Evolutionary conservation across 352 stramenopile genomes (phyloP).

Genomic region (Pythium vanterpoolii): DNA sequence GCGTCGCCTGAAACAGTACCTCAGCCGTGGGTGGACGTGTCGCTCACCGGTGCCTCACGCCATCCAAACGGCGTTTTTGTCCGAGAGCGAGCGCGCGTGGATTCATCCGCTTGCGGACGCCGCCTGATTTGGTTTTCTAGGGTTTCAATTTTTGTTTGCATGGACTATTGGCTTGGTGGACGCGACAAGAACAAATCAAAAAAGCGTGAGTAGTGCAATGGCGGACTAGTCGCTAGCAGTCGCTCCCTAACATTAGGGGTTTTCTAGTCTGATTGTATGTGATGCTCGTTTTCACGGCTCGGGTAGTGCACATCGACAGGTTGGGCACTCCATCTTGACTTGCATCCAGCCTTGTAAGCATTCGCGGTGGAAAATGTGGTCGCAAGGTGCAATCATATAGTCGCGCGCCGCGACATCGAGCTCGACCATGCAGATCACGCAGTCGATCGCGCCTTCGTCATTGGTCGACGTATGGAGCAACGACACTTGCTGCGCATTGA

Average conservation of each 20-base stretch:
- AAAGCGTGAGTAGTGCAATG: constrained; percentile 8
- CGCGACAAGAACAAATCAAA: background rate
- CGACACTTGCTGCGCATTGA: constrained; percentile 62
- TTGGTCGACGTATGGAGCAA: constrained; percentile 49
- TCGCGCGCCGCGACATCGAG: constrained; percentile 73
- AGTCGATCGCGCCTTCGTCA: constrained; percentile 75
- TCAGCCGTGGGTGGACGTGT: constrained; percentile 26
- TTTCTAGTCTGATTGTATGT: constrained; percentile 1
- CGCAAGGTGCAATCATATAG: constrained; percentile 97
- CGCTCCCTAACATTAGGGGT: too few species aligned
- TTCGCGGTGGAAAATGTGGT: constrained; percentile 95
- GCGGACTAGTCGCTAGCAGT: too few species aligned
- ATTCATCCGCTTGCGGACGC: background rate
- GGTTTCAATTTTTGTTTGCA: background rate
- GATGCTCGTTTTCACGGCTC: constrained; percentile 38
- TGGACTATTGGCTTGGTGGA: background rate
- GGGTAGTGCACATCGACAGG: constrained; percentile 89
- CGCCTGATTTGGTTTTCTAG: background rate
- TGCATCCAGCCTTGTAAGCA: constrained; percentile 97
- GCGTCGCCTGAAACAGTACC: constrained; percentile 22
- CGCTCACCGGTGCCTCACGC: constrained; percentile 8
- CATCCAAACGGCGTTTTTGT: constrained; percentile 3
- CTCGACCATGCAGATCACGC: constrained; percentile 87
- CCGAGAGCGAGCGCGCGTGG: constrained; percentile 2
- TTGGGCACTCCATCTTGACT: constrained; percentile 97